Conservation (phyloP, 257 asterid genomes). For the Avicennia marina region DNA sequence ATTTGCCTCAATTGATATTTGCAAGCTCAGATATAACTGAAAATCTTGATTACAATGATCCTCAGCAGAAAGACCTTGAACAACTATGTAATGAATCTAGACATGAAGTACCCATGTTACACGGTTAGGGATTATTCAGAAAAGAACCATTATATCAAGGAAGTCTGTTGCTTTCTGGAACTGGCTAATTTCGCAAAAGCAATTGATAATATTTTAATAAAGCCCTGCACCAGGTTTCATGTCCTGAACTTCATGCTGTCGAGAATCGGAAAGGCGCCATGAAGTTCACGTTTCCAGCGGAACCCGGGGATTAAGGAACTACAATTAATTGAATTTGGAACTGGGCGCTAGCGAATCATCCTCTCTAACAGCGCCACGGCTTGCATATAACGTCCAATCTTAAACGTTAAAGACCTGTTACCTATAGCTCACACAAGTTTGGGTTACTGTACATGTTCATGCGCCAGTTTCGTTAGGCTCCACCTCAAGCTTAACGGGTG, state of each 20-base stretch:
- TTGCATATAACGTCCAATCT: conserved; percentile 63
- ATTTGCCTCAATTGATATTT: conserved; percentile 60
- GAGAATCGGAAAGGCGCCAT: conserved; percentile 69
- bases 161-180: conserved; percentile 76
- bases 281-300: conserved; percentile 52
- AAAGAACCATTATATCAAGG: conserved; percentile 83
- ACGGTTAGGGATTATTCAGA: conserved; percentile 69
- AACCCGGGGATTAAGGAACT: conserved; percentile 75
- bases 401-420: too few relatives aligned
- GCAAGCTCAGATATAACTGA: conserved; percentile 58
- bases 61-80: conserved; percentile 49
- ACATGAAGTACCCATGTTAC: conserved; percentile 89
- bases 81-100: conserved; percentile 62
- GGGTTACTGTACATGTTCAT: too few relatives aligned
- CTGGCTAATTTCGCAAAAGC: conserved; percentile 52
- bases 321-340: conserved; percentile 76
- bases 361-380: conserved; percentile 61
- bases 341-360: conserved; percentile 42
- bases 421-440: too few relatives aligned
- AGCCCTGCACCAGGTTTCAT: conserved; percentile 87
- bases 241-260: conserved; percentile 89
- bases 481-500: too few relatives aligned
- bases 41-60: conserved; percentile 56
- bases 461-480: too few relatives aligned
- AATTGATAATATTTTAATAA: conserved; percentile 60